phyloP scores from a whole-genome alignment of 2,329 filamentous ascomycete genomes.

The Tolypocladium tropicale region DNA sequence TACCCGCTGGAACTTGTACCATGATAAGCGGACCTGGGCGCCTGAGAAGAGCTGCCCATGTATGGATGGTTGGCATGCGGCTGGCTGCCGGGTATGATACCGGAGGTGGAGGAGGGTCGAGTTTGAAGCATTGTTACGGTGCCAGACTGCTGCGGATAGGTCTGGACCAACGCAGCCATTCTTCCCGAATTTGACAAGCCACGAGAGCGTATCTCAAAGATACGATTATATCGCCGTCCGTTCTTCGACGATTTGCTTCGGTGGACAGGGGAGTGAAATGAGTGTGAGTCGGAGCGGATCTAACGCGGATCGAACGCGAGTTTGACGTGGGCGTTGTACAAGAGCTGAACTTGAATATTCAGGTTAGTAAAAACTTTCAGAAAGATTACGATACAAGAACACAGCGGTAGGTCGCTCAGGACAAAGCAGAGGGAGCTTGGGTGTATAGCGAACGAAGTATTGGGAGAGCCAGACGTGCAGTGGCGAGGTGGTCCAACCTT shows the following conservation, averaged over 20 bases:
- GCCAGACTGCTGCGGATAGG: slow-evolving; percentile 65
- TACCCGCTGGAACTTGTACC: slow-evolving; percentile 33
- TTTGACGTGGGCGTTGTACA: neutral
- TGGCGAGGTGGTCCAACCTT: neutral
- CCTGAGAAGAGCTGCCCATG: slow-evolving; percentile 22
- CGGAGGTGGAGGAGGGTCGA: slow-evolving; percentile 46
- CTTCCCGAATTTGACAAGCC: slow-evolving; percentile 21
- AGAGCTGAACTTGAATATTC: neutral
- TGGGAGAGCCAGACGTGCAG: neutral
- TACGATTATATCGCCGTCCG: neutral
- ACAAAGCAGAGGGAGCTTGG: neutral
- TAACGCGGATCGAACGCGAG: neutral
- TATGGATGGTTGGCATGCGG: slow-evolving; percentile 42
- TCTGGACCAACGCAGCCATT: slow-evolving; percentile 81
- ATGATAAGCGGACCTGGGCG: slow-evolving; percentile 18
- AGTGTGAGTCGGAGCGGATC: neutral
- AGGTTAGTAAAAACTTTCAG: neutral
- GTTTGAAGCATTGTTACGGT: slow-evolving; percentile 69
- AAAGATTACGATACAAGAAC: neutral
- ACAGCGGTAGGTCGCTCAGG: neutral
- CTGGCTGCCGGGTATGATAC: slow-evolving; percentile 40
- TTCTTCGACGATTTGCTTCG: neutral
- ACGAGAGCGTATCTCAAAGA: neutral
- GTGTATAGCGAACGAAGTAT: neutral
- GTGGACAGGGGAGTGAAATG: neutral